A percentile compares a stretch with the other conserved stretches of the same genome.
These are phyloP conservation scores for Vaccinium myrtillus DNA, from an alignment of 148 eudicot genomes.

Conservation along the genomic window DNA sequence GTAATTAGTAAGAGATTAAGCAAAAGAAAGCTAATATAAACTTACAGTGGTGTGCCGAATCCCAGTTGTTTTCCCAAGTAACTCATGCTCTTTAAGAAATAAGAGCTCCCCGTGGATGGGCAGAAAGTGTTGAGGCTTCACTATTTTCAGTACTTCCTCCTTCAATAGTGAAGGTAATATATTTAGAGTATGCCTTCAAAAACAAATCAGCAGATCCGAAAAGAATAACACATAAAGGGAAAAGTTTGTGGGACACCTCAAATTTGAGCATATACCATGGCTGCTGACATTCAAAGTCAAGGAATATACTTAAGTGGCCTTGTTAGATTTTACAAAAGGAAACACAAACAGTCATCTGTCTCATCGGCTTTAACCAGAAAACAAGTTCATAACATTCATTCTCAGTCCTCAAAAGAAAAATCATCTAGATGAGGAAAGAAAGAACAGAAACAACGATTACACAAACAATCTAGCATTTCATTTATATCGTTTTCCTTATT, in stretches of 20 bases:
- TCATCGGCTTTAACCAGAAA: neutral
- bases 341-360: neutral
- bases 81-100: conserved; percentile 93
- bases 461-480: neutral
- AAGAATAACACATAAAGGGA: neutral
- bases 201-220: neutral
- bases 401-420: neutral
- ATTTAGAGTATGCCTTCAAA: neutral
- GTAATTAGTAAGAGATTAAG: neutral
- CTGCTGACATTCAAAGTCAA: neutral
- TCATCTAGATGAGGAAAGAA: neutral
- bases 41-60: conserved; percentile 88
- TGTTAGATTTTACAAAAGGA: neutral
- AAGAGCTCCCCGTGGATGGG: conserved; percentile 96
- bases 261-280: neutral
- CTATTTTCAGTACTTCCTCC: conserved; percentile 91
- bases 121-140: conserved; percentile 97
- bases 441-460: neutral
- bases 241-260: neutral
- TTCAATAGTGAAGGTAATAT: conserved; percentile 30
- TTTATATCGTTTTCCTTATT: neutral
- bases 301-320: neutral
- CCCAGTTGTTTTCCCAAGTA: conserved; percentile 93
- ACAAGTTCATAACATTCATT: neutral
- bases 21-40: conserved; percentile 15